phyloP scores from a whole-genome alignment of 208 protist genomes.

The Trypanosoma melophagium region DNA sequence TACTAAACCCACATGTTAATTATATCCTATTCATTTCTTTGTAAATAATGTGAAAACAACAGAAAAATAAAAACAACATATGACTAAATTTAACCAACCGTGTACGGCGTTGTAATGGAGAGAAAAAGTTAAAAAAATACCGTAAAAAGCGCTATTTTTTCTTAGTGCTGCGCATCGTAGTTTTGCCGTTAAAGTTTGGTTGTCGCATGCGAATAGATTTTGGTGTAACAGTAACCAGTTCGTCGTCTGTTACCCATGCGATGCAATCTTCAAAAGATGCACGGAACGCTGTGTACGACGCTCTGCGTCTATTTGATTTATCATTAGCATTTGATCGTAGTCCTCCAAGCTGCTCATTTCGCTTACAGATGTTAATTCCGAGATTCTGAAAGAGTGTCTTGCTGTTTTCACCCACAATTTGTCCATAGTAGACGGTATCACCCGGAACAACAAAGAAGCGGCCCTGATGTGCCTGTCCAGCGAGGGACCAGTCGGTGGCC shows the following conservation, averaged over 20 bases:
- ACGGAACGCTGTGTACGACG: constrained; percentile 53
- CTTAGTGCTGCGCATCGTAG: constrained; percentile 70
- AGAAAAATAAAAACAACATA: too few species aligned
- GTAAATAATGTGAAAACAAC: neutral
- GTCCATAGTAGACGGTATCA: constrained; percentile 86
- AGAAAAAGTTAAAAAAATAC: too few species aligned
- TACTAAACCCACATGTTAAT: too few species aligned
- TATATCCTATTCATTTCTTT: too few species aligned
- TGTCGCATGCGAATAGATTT: constrained; percentile 91
- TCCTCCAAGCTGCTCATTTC: constrained; percentile 89
- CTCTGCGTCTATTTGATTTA: constrained; percentile 68
- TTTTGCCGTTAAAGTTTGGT: constrained; percentile 89
- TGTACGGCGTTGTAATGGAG: too few species aligned
- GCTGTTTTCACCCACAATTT: constrained; percentile 90
- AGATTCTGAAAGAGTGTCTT: constrained; percentile 88
- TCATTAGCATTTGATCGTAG: constrained; percentile 91
- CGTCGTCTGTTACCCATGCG: constrained; percentile 86
- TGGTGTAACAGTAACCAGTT: constrained; percentile 91
- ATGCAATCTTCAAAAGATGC: constrained; percentile 88
- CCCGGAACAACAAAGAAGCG: constrained; percentile 88
- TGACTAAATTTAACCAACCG: too few species aligned
- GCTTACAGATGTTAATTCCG: constrained; percentile 87
- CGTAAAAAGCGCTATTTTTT: constrained; percentile 41
- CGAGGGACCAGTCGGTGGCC: constrained; percentile 84
- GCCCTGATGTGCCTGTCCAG: constrained; percentile 68